A percentile compares a stretch with the other conserved stretches of the same genome.
phyloP scores from a whole-genome alignment of 1,284 basidiomycete genomes.

The Trichosporon sp. region DNA sequence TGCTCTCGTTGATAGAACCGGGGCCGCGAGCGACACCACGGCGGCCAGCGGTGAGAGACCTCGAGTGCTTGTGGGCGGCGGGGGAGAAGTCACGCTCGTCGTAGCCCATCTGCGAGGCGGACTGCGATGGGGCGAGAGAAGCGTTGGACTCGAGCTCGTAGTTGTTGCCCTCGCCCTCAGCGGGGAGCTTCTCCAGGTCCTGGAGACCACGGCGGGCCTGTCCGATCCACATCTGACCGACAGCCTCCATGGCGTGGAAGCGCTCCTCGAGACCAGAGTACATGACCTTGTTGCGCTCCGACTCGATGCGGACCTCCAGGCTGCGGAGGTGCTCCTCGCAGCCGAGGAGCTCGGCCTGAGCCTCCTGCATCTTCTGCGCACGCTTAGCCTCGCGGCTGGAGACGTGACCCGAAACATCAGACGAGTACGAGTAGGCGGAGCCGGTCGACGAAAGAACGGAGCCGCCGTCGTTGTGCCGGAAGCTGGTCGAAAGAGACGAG shows the following conservation, averaged over 20 bases:
- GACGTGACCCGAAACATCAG: slow-evolving; percentile 24
- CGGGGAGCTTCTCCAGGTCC: slow-evolving; percentile 38
- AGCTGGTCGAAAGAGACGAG: slow-evolving; percentile 9
- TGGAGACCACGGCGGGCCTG: slow-evolving; percentile 45
- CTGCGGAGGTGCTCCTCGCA: slow-evolving; percentile 49
- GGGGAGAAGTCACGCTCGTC: slow-evolving; percentile 24
- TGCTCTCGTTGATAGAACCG: slow-evolving; percentile 43
- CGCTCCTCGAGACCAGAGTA: slow-evolving; percentile 46
- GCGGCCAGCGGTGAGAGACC: slow-evolving; percentile 8
- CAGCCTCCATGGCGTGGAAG: slow-evolving; percentile 49
- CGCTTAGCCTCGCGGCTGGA: slow-evolving; percentile 41
- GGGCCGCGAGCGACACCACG: slow-evolving; percentile 20
- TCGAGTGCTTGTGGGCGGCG: neutral
- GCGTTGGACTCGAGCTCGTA: slow-evolving; percentile 50
- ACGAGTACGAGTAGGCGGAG: slow-evolving; percentile 30
- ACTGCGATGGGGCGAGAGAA: slow-evolving; percentile 50
- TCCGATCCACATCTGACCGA: slow-evolving; percentile 48
- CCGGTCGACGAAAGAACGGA: slow-evolving; percentile 28
- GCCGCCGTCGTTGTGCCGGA: slow-evolving; percentile 10
- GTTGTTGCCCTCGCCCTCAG: slow-evolving; percentile 41
- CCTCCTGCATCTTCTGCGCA: slow-evolving; percentile 45
- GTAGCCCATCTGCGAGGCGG: slow-evolving; percentile 47
- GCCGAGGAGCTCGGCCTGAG: slow-evolving; percentile 49
- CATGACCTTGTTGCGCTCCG: slow-evolving; percentile 50
- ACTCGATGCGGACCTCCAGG: slow-evolving; percentile 46